These are phyloP conservation scores for Echeveria elegans DNA, from an alignment of 164 flowering plant genomes.

Conservation along the genomic window DNA sequence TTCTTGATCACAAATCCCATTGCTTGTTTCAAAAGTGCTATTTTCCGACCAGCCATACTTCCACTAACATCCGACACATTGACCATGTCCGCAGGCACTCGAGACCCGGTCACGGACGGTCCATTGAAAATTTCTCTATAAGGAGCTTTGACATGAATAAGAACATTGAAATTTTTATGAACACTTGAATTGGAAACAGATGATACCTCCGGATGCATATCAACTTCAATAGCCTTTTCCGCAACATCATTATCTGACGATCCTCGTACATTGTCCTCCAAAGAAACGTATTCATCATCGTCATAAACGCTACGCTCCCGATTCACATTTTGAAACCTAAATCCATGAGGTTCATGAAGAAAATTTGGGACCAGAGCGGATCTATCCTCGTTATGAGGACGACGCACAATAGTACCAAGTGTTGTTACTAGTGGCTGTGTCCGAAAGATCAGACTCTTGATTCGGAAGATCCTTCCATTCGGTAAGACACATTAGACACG, in stretches of 20 bases:
- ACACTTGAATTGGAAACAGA: conserved; percentile 42
- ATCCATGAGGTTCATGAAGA: neutral
- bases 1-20: conserved; percentile 70
- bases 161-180: conserved; percentile 42
- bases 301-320: conserved; percentile 10
- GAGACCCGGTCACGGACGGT: conserved; percentile 17
- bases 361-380: conserved; percentile 8
- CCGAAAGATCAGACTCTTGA: neutral
- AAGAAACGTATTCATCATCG: conserved; percentile 3
- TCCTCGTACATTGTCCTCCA: conserved; percentile 12
- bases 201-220: conserved; percentile 63
- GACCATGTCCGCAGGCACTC: conserved; percentile 57
- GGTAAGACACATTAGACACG: conserved; percentile 7
- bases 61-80: conserved; percentile 65
- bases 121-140: conserved; percentile 12
- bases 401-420: too few species aligned
- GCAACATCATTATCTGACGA: conserved; percentile 9
- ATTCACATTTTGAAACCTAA: neutral
- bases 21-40: conserved; percentile 56
- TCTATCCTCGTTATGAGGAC: too few species aligned
- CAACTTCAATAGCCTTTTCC: conserved; percentile 35
- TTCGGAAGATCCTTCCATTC: conserved; percentile 6
- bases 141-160: conserved; percentile 61
- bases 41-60: conserved; percentile 68
- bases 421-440: neutral